phyloP scores from a whole-genome alignment of 768 basidiomycete species.

The Boletus fagicola region DNA sequence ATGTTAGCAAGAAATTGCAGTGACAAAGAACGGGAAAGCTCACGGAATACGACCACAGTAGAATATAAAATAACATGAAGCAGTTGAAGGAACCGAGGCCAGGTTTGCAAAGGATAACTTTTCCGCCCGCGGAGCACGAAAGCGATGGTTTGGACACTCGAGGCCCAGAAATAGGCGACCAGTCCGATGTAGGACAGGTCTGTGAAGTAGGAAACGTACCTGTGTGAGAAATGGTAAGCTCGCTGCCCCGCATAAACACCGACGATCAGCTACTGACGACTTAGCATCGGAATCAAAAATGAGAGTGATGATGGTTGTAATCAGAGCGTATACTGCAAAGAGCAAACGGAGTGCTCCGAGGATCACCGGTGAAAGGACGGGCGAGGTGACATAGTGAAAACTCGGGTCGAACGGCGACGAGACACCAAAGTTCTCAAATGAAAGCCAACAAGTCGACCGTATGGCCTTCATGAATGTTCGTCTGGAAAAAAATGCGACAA shows the following conservation, averaged over 20 bases:
- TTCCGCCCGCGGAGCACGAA: slow-evolving; percentile 38
- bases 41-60: slow-evolving; percentile 57
- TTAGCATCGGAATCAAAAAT: slow-evolving; percentile 24
- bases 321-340: slow-evolving; percentile 51
- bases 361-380: slow-evolving; percentile 40
- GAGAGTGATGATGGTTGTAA: slow-evolving; percentile 38
- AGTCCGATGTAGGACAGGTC: slow-evolving; percentile 60
- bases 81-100: slow-evolving; percentile 55
- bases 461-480: slow-evolving; percentile 4
- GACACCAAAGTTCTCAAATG: slow-evolving; percentile 34
- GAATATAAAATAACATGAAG: slow-evolving; percentile 54
- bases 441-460: slow-evolving; percentile 3
- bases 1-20: not conserved
- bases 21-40: slow-evolving; percentile 26
- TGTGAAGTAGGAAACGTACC: slow-evolving; percentile 67
- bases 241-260: not conserved
- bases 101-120: slow-evolving; percentile 55
- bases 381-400: slow-evolving; percentile 40
- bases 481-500: not conserved
- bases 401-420: slow-evolving; percentile 40
- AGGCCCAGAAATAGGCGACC: slow-evolving; percentile 59
- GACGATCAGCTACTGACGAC: slow-evolving; percentile 32
- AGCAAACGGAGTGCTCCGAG: slow-evolving; percentile 47
- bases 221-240: slow-evolving; percentile 21
- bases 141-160: slow-evolving; percentile 49